Conservation (phyloP, 345 rosid genomes). For the Brassica carinata region DNA sequence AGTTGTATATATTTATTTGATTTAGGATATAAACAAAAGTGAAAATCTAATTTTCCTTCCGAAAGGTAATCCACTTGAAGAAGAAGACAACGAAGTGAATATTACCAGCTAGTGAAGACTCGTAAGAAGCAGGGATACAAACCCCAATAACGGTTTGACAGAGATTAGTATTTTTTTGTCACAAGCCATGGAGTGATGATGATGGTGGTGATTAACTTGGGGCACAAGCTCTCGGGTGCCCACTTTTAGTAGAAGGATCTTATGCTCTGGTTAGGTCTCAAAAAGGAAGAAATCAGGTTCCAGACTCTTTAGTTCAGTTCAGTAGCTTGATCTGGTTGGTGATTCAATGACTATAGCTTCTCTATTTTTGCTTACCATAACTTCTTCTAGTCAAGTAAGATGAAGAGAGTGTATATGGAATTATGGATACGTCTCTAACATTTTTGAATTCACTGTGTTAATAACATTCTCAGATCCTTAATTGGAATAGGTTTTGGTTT, state of each 20-base stretch:
- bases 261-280: constrained; percentile 15
- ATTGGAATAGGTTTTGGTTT: not conserved
- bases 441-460: not conserved
- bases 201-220: constrained; percentile 19
- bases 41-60: constrained; percentile 25
- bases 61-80: constrained; percentile 13
- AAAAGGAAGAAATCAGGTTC: constrained; percentile 1
- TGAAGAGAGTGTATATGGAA: not conserved
- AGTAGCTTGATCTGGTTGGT: constrained; percentile 31
- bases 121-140: not conserved
- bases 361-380: not conserved
- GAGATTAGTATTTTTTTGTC: not conserved
- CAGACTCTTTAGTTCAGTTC: constrained; percentile 12
- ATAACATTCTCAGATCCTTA: not conserved
- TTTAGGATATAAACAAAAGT: constrained; percentile 28
- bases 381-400: constrained; percentile 22
- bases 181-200: not conserved
- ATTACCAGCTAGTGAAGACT: not conserved
- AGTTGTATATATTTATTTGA: constrained; percentile 44
- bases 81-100: not conserved
- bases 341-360: constrained; percentile 21
- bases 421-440: not conserved
- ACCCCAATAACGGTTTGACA: not conserved
- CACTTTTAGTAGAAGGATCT: constrained; percentile 1
- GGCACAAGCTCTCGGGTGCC: constrained; percentile 11